phyloP scores from a whole-genome alignment of 2,329 filamentous ascomycete species.

The Ophiostoma sp. region DNA sequence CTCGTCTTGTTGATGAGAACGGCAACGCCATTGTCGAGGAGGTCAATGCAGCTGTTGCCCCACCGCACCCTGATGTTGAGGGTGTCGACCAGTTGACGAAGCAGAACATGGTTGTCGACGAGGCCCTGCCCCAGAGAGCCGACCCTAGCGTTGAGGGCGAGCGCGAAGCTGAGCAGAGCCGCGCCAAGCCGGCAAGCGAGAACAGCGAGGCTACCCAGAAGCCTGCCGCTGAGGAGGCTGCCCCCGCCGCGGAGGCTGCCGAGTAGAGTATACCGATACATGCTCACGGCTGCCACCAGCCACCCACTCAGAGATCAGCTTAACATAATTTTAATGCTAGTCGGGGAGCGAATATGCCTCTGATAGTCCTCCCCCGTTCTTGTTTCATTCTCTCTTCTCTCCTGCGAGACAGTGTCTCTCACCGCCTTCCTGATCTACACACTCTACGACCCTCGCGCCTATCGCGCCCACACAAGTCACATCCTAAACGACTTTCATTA shows the following conservation, averaged over 20 bases:
- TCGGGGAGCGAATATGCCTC: neutral
- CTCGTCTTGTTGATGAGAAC: slow-evolving; percentile 69
- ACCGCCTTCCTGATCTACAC: neutral
- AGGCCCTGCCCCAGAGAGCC: slow-evolving; percentile 39
- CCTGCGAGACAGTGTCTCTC: slow-evolving; percentile 2
- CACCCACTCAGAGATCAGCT: neutral
- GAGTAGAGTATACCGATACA: neutral
- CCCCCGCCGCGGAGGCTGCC: slow-evolving; percentile 4
- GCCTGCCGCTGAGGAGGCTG: slow-evolving; percentile 3
- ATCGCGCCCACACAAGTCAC: neutral
- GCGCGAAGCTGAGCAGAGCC: slow-evolving; percentile 50
- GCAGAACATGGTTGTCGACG: slow-evolving; percentile 34
- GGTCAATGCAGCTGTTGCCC: slow-evolving; percentile 42
- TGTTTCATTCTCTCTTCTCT: slow-evolving; percentile 4
- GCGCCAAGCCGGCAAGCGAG: slow-evolving; percentile 60
- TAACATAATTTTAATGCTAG: neutral
- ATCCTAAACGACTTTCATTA: neutral
- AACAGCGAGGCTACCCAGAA: slow-evolving; percentile 47
- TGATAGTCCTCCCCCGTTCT: neutral
- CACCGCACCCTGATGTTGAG: slow-evolving; percentile 57
- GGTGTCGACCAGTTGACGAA: slow-evolving; percentile 56
- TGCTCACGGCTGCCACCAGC: neutral
- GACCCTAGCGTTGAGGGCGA: slow-evolving; percentile 55
- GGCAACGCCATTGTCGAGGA: slow-evolving; percentile 67
- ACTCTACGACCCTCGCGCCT: neutral